Conservation (phyloP, 768 basidiomycete genomes). For the Lentinus tigrinus region DNA sequence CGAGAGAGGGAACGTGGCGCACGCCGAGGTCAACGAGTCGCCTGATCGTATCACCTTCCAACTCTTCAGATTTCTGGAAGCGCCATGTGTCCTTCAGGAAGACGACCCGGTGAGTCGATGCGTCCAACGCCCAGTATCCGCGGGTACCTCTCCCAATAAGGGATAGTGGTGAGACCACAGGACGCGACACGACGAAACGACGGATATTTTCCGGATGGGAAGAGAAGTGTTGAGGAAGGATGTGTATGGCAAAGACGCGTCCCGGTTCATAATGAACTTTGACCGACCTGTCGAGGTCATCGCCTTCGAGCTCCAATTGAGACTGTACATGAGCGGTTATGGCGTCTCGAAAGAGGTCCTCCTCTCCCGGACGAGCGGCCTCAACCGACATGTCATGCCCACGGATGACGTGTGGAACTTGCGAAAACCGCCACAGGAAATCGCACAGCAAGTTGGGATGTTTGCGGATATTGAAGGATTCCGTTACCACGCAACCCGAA, state of each 20-base stretch:
- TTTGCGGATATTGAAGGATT: conserved; percentile 25
- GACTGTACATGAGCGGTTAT: neutral
- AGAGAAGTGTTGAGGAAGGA: neutral
- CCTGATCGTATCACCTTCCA: conserved; percentile 1
- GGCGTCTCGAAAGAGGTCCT: neutral
- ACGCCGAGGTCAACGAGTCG: neutral
- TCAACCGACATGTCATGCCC: neutral
- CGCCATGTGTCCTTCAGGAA: conserved; percentile 17
- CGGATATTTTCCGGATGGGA: neutral
- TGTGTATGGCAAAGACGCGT: neutral
- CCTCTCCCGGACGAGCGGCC: neutral
- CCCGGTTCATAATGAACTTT: conserved; percentile 5
- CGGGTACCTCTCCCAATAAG: conserved; percentile 4
- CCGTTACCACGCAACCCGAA: conserved; percentile 31
- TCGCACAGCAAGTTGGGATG: conserved; percentile 23
- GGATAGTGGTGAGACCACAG: neutral
- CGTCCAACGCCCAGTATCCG: conserved; percentile 13
- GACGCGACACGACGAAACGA: conserved; percentile 8
- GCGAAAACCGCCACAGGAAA: conserved; percentile 25
- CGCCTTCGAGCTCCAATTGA: neutral
- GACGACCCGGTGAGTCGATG: neutral
- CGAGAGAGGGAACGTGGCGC: neutral
- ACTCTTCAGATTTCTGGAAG: neutral
- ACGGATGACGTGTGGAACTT: neutral
- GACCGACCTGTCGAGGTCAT: neutral